Base-by-base conservation (phyloP, 2,329 filamentous ascomycete species). In the Sarocladium strictum region DNA sequence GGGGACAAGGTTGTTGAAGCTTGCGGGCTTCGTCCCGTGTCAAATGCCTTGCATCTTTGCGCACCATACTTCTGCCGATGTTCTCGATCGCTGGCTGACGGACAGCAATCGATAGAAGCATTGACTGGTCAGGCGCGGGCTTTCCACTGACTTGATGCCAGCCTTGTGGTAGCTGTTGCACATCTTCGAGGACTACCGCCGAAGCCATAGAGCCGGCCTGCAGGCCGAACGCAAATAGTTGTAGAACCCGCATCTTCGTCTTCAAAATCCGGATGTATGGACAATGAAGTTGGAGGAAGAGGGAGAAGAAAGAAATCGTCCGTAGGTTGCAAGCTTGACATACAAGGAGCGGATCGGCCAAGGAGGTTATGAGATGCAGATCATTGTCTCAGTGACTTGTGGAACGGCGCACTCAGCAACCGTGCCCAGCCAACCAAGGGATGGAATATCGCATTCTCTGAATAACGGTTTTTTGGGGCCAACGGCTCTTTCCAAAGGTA, bases 1-100 rank as follows among this genome's bases (percentile, higher is more conserved):
- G 57, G 2, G 62, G 54, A 9, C 65, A 62, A 0, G 75, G 71
- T 9, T 62, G 58, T 38, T 72, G 69, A 51, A 75, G 69, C 4
- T 61, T 56, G 0, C 62, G 59, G 2, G 73, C 64, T 29, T 78
- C 67, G 3, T 67, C 63, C 7, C 61, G 58, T 1, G 67, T 69
- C 9, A 78, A 63, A 54, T 73, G 67, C 15, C 45, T 29, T 33
- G 29, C 43, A n/a, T 52, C 53, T 37, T 59, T 40, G 14, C 38
- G 19, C 6, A 19, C 54, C 10, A 70, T 58, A 54, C 59, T 62
- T 9, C 63, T 54, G 17, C 61, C 51, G 12, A 70, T 55, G 14
- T 57, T 57, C 15, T 62, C 56, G 41, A 68, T 65, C 10, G 63
- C 56, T 4, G 68, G 67, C 40, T 69, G 68, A 5, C 62, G 61